Conservation (phyloP, 306 rosid species). For the Quercus parvula region DNA sequence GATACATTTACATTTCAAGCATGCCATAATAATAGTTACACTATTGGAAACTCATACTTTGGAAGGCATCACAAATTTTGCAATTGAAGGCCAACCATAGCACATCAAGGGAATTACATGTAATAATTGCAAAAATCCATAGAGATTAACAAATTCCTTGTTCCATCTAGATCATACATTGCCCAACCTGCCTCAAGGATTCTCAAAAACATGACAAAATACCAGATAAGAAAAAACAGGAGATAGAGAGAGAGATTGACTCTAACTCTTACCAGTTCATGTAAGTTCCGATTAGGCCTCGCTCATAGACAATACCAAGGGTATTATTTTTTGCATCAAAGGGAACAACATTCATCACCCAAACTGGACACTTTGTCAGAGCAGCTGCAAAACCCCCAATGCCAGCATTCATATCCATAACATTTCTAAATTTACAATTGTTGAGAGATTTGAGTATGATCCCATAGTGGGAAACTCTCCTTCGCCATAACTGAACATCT, state of each 20-base stretch:
- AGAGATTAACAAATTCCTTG: too few relatives aligned
- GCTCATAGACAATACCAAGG: conserved; percentile 46
- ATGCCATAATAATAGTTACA: background rate
- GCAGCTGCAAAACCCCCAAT: conserved; percentile 59
- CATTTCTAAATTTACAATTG: conserved; percentile 43
- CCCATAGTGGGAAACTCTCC: conserved; percentile 35
- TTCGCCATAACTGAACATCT: conserved; percentile 37
- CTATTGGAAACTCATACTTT: background rate
- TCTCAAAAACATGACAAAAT: background rate
- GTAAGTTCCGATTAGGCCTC: conserved; percentile 58
- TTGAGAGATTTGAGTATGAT: conserved; percentile 35
- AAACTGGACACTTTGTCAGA: conserved; percentile 23
- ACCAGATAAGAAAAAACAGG: background rate
- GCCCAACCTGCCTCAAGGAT: background rate
- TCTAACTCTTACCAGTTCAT: conserved; percentile 45
- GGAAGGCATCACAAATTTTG: background rate
- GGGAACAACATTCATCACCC: conserved; percentile 29
- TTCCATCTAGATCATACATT: too few relatives aligned
- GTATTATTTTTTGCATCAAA: conserved; percentile 21
- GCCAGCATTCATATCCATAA: conserved; percentile 63
- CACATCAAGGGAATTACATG: too few relatives aligned
- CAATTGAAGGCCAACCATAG: too few relatives aligned
- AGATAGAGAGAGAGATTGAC: conserved; percentile 6
- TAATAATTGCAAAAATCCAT: too few relatives aligned
- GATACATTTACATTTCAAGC: background rate